Base-by-base conservation (phyloP, 2,329 filamentous ascomycete species). In the Fusarium sp. region DNA sequence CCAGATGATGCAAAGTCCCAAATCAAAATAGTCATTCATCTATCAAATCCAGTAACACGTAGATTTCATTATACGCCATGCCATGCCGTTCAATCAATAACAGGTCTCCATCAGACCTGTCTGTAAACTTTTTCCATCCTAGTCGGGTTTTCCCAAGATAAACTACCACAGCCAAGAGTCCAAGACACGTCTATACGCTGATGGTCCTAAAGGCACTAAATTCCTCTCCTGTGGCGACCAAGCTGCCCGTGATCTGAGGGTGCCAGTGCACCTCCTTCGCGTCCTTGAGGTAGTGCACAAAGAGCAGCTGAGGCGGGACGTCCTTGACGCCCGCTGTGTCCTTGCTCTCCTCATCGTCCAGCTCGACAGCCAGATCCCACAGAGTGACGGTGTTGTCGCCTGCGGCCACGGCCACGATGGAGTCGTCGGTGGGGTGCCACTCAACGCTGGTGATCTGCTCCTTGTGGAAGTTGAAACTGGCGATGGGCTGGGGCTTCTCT, bases 201-300 rank as follows among this genome's bases (percentile, higher is more conserved):
- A 95, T 95, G 3, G 92, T 94, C 79, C 92, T 90, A 81, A 94
- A 93, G 49, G 94, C 89, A 76, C 91, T 93, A 81, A 99, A 98
- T 80, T 91, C 91, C 76, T 94, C 92, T 11, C 96, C 96, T 1
- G 96, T 99, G 3, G 94, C 94, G 81, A 98, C 91, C 65, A 98
- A 82, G 34, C 90, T 90, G 31, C 96, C 96, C 1, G 94, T 92
- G 78, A 98, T 97, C 83, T 99, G 96, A 34, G 92, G 92, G 82
- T 98, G 95, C 95, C 96, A 99, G 82, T 99, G 96, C 38, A 94
- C 83, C 82, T 99, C 96, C 87, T 98, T 98, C 58, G 94, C 94
- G 73, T 93, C 91, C 75, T 97, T 92, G 84, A 97, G 94, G 79
- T 97, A 98, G 82, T 99, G 96, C 76, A 98, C 94, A 80, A 99